Base-by-base conservation (phyloP, 208 protist species). In the Acanthamoeba sp. region DNA sequence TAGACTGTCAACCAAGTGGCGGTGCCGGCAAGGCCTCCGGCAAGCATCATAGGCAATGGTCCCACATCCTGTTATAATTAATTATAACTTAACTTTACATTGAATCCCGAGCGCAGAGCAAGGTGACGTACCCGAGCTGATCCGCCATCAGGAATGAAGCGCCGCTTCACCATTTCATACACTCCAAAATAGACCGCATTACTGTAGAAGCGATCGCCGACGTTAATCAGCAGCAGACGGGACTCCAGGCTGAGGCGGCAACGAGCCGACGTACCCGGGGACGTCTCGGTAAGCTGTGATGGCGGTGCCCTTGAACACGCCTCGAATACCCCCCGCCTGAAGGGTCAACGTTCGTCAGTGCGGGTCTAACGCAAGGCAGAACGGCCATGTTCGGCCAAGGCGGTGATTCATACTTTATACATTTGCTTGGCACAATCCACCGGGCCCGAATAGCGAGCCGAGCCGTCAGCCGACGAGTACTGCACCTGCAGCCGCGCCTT, bases 401-500 rank as follows among this genome's bases (percentile, higher is more conserved):
- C 27, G 78, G 50, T 64, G 40, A 10, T 24, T 10, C 22, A 34
- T 62, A 91, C 84, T 24, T 42, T 4, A 16, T 64, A 64, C 59
- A 91, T 91, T 16, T 91, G 29, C 38, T 48, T 66, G 52, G 55
- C 84, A 36, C 84, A 91, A 27, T 91, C 84, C 22, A 71, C n/a
- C 27, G 84, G 84, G 1, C 84, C 84, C 10, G 50, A 55, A 22
- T 91, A 91, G 20, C 50, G 84, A 6, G 34, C 27, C 16, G 42
- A 34, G 32, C 84, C 84, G 6, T 7, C 59, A 20, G 84, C 55
- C 32, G 45, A n/a, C 4, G 80, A 36, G 32, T 91, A 91, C 22
- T 91, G 84, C 0, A 91, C 59, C 84, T 91, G 84, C 84, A 91
- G 34, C 18, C 84, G 84, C 29, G 84, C 84, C 57, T 91, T 91